Evolutionary conservation across 2,329 filamentous ascomycete genomes (phyloP), one percentile per base, ranked within the genome.

Genomic region (Stachybotrys echinatus): DNA sequence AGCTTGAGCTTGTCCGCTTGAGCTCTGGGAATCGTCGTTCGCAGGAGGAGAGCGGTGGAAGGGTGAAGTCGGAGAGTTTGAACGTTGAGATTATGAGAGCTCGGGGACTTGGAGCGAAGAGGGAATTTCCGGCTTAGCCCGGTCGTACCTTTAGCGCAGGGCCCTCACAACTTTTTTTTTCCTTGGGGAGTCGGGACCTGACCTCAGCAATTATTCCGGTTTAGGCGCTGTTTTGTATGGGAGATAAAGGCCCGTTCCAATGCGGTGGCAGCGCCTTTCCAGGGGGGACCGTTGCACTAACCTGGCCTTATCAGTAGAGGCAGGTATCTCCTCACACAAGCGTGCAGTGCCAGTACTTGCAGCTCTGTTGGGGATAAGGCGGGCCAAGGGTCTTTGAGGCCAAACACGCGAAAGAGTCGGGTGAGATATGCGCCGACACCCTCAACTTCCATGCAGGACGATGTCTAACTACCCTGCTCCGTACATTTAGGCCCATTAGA

Each of bases 91-190:
- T 46, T 44, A 42, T 40, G 49, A 49, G 42, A 38, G 42, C 34
- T 22, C 18, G 40, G 46, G 21, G 46, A 58, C 48, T 54, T 52
- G 54, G 52, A 42, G 21, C 21, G 22, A 34, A 23, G 44, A 46
- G 21, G 37, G 39, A 52, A 40, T 40, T 40, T 40, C 38, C 38
- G 38, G 38, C 17, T 34, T 34, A 34, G 27, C 27, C 27, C 19
- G 42, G 22, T 31, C 23, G 37, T 23, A 20, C 18, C 34, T 12
- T 21, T n/a, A n/a, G n/a, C n/a, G n/a, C 23, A 23, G 31, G 45
- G 37, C 49, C 21, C 23, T 45, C 48, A 48, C 34, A 51, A 49
- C 48, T 50, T 57, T 55, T 55, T 50, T 53, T 48, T 49, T 47
- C 39, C 46, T 50, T 56, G 53, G 53, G 51, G 47, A 34, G 12